These are phyloP conservation scores for Paraurostyla sp. DNA, from an alignment of 73 alveolate species.

Conservation along the genomic window DNA sequence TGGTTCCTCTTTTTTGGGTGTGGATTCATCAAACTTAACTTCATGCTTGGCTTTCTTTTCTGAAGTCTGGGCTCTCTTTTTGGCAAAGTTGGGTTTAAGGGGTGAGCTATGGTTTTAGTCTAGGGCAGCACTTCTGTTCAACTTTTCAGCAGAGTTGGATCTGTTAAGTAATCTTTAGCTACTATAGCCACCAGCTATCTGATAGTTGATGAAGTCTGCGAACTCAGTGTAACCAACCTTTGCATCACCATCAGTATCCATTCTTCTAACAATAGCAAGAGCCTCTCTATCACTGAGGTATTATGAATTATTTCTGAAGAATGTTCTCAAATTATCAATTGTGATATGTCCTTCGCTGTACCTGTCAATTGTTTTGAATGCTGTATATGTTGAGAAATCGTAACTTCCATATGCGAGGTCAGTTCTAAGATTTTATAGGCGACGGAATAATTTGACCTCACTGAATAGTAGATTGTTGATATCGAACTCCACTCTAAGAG, in stretches of 20 bases:
- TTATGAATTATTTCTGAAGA: background rate
- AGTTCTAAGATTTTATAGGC: background rate
- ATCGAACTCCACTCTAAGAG: constrained; percentile 1
- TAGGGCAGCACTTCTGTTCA: too few species aligned
- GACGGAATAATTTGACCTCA: background rate
- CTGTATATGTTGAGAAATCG: constrained; percentile 50
- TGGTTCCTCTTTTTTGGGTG: background rate
- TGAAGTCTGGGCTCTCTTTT: too few species aligned
- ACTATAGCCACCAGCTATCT: background rate
- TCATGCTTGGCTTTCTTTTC: too few species aligned
- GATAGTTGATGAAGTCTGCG: constrained; percentile 43
- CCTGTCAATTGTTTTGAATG: constrained; percentile 41
- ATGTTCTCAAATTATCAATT: background rate
- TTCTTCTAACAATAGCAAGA: constrained; percentile 53
- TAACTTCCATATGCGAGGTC: constrained; percentile 11
- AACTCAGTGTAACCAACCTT: constrained; percentile 44
- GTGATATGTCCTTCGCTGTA: constrained; percentile 15
- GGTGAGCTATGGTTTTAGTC: too few species aligned
- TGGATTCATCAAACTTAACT: too few species aligned
- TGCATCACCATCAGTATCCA: constrained; percentile 61
- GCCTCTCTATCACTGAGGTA: constrained; percentile 43
- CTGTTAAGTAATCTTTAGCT: too few species aligned
- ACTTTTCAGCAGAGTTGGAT: too few species aligned
- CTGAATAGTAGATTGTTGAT: background rate
- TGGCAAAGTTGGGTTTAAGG: too few species aligned